phyloP scores from a whole-genome alignment of 192 early-diverging fungal genomes.

The Coemansia sp. region DNA sequence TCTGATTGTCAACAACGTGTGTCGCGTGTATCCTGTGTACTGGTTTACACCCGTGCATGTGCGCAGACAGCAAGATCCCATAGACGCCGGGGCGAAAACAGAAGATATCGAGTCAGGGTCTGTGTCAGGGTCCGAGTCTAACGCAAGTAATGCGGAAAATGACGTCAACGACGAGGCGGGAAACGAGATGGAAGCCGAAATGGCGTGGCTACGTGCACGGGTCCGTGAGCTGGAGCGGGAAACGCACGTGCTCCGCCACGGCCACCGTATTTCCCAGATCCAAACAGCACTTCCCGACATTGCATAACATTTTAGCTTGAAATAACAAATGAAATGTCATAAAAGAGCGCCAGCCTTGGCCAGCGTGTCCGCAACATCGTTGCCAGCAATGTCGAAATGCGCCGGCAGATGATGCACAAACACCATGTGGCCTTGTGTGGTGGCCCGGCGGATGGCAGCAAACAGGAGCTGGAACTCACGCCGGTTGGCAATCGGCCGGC shows the following conservation, averaged over 20 bases:
- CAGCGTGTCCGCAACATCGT: conserved; percentile 46
- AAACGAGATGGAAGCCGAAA: conserved; percentile 28
- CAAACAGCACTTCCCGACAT: conserved; percentile 1
- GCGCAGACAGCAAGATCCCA: background rate
- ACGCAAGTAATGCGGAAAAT: conserved; percentile 1
- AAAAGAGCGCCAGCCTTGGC: conserved; percentile 50
- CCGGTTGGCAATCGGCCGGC: conserved; percentile 42
- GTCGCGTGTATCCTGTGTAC: conserved; percentile 45
- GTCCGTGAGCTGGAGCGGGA: conserved; percentile 38
- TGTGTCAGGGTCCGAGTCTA: background rate
- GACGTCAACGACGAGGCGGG: conserved; percentile 17
- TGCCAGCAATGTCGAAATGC: conserved; percentile 40
- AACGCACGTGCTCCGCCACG: background rate
- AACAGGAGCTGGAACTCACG: conserved; percentile 28
- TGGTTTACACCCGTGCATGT: conserved; percentile 43
- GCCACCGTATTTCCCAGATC: background rate
- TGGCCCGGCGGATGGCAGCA: conserved; percentile 8
- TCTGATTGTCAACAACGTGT: conserved; percentile 42
- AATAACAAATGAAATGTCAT: background rate
- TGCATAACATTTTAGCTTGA: background rate
- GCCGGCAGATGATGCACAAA: conserved; percentile 49
- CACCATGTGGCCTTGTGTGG: conserved; percentile 22
- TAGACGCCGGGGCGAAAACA: background rate
- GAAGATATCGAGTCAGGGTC: background rate
- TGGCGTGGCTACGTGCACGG: conserved; percentile 31